phyloP scores from a whole-genome alignment of 805 yeast species.

The Wickerhamiella siamensis region DNA sequence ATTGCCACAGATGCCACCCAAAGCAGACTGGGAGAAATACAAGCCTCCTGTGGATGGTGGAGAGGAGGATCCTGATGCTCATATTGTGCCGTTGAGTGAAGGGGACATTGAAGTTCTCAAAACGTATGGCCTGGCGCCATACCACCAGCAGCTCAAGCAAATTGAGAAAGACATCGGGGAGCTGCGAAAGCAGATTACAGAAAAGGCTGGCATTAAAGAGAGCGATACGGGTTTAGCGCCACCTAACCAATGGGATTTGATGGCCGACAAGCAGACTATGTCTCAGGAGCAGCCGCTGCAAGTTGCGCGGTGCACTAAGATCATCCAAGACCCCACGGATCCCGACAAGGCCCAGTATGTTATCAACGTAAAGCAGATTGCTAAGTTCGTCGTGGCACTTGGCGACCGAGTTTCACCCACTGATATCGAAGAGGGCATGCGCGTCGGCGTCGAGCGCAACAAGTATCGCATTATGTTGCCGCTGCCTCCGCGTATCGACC shows the following conservation, averaged over 20 bases:
- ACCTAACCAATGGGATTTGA: conserved; percentile 93
- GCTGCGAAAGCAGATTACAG: conserved; percentile 77
- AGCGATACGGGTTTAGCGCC: conserved; percentile 97
- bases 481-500: conserved; percentile 94
- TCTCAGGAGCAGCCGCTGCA: conserved; percentile 90
- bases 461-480: conserved; percentile 96
- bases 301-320: conserved; percentile 97
- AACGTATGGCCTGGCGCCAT: conserved; percentile 96
- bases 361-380: conserved; percentile 93
- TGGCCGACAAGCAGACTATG: conserved; percentile 90
- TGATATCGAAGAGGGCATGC: conserved; percentile 98
- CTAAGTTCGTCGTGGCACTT: conserved; percentile 90
- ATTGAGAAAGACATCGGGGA: conserved; percentile 78
- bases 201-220: conserved; percentile 72
- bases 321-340: conserved; percentile 37
- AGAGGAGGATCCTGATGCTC: conserved; percentile 45
- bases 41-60: conserved; percentile 59
- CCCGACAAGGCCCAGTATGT: conserved; percentile 87
- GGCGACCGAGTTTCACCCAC: conserved; percentile 98
- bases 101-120: conserved; percentile 95
- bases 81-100: conserved; percentile 77
- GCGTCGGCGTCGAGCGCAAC: conserved; percentile 96
- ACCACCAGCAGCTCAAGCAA: conserved; percentile 62
- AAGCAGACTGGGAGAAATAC: conserved; percentile 97
- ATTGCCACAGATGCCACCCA: conserved; percentile 64